Conservation (phyloP, 2,329 filamentous ascomycete genomes). For the Daldinia sp. region DNA sequence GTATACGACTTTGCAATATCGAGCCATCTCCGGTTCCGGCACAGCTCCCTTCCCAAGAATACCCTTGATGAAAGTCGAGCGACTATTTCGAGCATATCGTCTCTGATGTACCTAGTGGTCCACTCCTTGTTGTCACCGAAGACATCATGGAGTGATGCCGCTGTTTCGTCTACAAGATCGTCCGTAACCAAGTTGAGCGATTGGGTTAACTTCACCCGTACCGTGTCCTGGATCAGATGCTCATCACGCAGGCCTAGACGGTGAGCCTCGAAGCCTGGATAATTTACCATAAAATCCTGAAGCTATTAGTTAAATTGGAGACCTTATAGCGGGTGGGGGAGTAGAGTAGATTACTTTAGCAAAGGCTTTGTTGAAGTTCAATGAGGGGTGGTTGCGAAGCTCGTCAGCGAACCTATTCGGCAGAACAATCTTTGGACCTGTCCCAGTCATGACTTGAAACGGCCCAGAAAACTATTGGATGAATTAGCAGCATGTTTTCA, state of each 20-base stretch:
- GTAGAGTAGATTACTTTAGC: conserved; percentile 48
- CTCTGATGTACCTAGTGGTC: conserved; percentile 53
- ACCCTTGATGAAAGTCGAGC: conserved; percentile 63
- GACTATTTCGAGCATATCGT: conserved; percentile 57
- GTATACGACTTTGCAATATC: conserved; percentile 59
- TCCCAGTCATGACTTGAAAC: conserved; percentile 52
- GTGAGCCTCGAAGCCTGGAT: conserved; percentile 52
- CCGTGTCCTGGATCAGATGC: conserved; percentile 49
- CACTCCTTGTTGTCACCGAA: conserved; percentile 55
- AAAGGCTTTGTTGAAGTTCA: conserved; percentile 53
- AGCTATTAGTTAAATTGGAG: conserved; percentile 8
- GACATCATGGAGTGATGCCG: conserved; percentile 50
- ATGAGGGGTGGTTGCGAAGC: conserved; percentile 51
- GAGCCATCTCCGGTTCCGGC: conserved; percentile 62
- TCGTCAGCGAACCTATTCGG: conserved; percentile 53
- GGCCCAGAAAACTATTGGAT: conserved; percentile 47
- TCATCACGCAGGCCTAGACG: conserved; percentile 45
- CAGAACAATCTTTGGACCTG: conserved; percentile 52
- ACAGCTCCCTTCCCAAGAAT: conserved; percentile 60
- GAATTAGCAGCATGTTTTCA: conserved; percentile 29
- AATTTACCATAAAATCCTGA: conserved; percentile 52
- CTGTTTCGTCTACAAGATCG: conserved; percentile 54
- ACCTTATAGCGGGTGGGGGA: conserved; percentile 6
- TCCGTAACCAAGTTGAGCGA: conserved; percentile 52
- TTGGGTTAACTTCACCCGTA: conserved; percentile 52